Evolutionary conservation across 106 monocot genomes (phyloP), one percentile per base, ranked within the genome.

Genomic region (Apostasia ramifera): DNA sequence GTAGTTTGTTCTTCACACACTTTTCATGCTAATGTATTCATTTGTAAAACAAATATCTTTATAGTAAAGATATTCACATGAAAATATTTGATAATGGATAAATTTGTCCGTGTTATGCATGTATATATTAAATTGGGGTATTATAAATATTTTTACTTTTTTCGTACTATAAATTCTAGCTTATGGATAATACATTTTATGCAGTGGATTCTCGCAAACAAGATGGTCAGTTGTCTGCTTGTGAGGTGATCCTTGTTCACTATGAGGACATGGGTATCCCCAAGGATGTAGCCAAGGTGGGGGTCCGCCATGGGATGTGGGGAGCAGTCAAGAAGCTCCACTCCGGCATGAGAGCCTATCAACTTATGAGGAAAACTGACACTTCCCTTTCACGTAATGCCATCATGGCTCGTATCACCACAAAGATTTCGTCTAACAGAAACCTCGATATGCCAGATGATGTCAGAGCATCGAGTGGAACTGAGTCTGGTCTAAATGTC

Each of bases 251-350:
- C 5, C 79, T 95, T 13, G 45, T 95, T 52, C 95, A 95, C 69
- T 86, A 95, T 6, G 95, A 95, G 72, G 95, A 91, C 73, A 95
- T 95, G 95, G 95, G 95, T 67, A 95, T 95, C 57, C 88, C 91
- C 5, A 95, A 82, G 69, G 95, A 95, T 44, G 88, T 95, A 0
- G 91, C 95, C 0, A 95, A 92, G 71, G 78, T 95, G 7, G 91
- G 86, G 7, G 86, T 95, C 2, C 95, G 91, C 45, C 95, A 95
- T 55, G 91, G 88, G 8, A 95, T 95, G 95, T 95, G 95, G 95
- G 91, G 91, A 50, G 88, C 91, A 10, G 95, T 95, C 1, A 91
- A 95, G 70, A 95, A 84, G 59, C 55, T 95, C 13, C 95, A 95
- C 43, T 86, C 88, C 11, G 95, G 95, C 44, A 78, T 95, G 84